These are phyloP conservation scores for Coprinellus micaceus DNA, from an alignment of 768 basidiomycete genomes.

Conservation along the genomic window DNA sequence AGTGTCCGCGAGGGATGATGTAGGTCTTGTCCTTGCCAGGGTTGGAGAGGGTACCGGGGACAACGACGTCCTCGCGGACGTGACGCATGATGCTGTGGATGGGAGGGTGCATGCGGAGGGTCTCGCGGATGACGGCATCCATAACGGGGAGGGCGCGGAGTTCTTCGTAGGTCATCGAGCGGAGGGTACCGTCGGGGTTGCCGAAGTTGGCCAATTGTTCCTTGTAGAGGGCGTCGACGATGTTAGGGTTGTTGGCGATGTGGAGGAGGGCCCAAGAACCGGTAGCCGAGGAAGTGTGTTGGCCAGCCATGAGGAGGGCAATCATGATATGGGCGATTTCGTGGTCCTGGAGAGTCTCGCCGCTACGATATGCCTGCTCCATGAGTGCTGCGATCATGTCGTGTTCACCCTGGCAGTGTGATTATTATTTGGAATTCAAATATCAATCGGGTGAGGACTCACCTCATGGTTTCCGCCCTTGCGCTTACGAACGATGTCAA, in stretches of 20 bases:
- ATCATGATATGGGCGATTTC: constrained; percentile 99
- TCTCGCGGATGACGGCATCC: constrained; percentile 90
- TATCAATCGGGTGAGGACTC: constrained; percentile 11
- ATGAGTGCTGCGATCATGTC: constrained; percentile 93
- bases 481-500: constrained; percentile 78
- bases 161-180: constrained; percentile 81
- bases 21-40: constrained; percentile 72
- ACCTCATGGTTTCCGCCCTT: constrained; percentile 47
- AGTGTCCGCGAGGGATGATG: constrained; percentile 87
- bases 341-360: constrained; percentile 72
- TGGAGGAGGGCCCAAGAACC: constrained; percentile 90
- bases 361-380: constrained; percentile 80
- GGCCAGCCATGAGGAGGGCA: constrained; percentile 97
- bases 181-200: constrained; percentile 75
- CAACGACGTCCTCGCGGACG: constrained; percentile 78
- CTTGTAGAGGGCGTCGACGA: constrained; percentile 77
- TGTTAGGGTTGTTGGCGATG: constrained; percentile 67
- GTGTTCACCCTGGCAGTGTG: constrained; percentile 45
- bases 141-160: constrained; percentile 78
- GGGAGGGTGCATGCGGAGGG: constrained; percentile 88
- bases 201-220: constrained; percentile 86
- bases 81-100: constrained; percentile 95
- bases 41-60: constrained; percentile 77
- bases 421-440: not conserved
- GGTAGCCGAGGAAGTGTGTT: constrained; percentile 94